Base-by-base conservation (phyloP, 305 asterid genomes). In the Withania somnifera region DNA sequence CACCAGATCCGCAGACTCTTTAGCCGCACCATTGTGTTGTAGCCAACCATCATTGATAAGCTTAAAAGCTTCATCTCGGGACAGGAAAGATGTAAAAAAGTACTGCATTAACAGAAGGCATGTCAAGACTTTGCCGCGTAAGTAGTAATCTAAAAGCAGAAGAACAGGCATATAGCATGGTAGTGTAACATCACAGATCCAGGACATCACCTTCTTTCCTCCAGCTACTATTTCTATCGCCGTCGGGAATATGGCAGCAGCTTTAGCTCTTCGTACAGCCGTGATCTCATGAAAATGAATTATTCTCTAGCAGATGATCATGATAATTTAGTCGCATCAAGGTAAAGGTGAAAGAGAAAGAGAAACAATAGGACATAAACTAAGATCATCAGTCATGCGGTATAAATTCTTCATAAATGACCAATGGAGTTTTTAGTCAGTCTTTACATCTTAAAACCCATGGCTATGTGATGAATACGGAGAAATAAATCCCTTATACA, bases 51-150 rank as follows among this genome's bases (percentile, higher is more conserved):
- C 98, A 90, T 84, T 84, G 85, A 97, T 91, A 84, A 97, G 97
- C 92, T 91, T 94, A 89, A 88, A 97, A 78, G 99, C 99, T 87
- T 94, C 99, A 75, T 96, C 99, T 11, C 99, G 99, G 89, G 92
- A 97, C 81, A 97, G 87, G 85, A 97, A 94, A 10, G 98, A 97
- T 69, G 99, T 95, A 87, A 97, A 94, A 88, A 93, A 94, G 88
- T 87, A 94, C 98, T 97, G 97, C 91, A 88, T 82, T 79, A 85
- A 83, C 80, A 84, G 73, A 78, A 82, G 56, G 77, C 66, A 24
- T 28, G 81, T 63, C 67, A 38, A 79, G 71, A 78, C 69, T 52
- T 45, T 15, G 63, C 73, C 11, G 71, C 47, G 30, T 61, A 84
- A 77, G 56, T 56, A 36, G 22, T 42, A 52, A 52, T 47, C 60